Evolutionary conservation across 805 yeast genomes (phyloP), one percentile per base, ranked within the genome.

Genomic region (Teunomyces stri): DNA sequence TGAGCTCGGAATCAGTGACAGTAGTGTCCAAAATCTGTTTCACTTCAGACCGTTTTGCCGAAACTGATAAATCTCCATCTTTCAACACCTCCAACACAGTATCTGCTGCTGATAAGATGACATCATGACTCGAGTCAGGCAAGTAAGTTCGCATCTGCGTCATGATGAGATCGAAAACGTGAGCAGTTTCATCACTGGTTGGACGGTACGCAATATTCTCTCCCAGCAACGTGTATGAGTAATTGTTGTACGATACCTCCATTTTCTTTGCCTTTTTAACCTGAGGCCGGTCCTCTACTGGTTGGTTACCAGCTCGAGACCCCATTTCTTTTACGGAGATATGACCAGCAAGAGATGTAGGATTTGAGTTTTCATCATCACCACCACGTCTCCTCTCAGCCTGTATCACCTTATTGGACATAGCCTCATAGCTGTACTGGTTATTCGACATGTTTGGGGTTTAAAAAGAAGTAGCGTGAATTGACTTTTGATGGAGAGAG

Each of bases 261-360:
- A 40, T 21, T 45, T 34, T 49, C 42, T 22, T 46, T 20, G 31
- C 16, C 43, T 42, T 43, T 44, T 33, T 33, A 34, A 49, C 27
- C 41, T 45, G 22, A 42, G 25, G 33, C 41, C 51, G 11, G 51
- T 55, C 58, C 25, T 42, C 37, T 11, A 30, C n/a, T n/a, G 44
- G 38, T 13, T 30, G 28, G 16, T 55, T 44, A 30, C 55, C 51
- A 45, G 64, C 69, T 37, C 77, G 57, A 2, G 79, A 56, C 0
- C 95, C 97, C 85, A 90, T 80, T 42, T 89, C 95, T 33, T 74
- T 70, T 45, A 79, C 69, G 3, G 81, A 66, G n/a, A 91, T 74
- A 49, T 75, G 80, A 3, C 96, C 96, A 7, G 72, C 78, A 59
- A 90, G 69, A 0, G 95, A 82, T 48, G 81, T 81, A 0, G 97